These are phyloP conservation scores for Theileria equi DNA, from an alignment of 169 alveolate genomes.

Conservation along the genomic window DNA sequence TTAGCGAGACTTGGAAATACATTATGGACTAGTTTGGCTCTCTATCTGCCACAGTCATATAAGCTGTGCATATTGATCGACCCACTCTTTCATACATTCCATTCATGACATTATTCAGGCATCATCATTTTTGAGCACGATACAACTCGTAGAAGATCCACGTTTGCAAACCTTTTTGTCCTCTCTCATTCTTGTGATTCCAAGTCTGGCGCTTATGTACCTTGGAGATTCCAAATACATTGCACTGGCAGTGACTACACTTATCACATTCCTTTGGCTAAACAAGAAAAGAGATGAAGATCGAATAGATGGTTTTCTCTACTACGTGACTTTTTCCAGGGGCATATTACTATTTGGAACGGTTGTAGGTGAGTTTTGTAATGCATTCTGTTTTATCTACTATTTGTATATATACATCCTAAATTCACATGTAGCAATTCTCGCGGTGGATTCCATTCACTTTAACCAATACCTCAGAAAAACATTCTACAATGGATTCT, in stretches of 20 bases:
- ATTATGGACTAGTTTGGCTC: too few species aligned
- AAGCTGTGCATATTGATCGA: too few species aligned
- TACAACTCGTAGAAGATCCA: neutral
- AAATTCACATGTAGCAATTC: slow-evolving; percentile 28
- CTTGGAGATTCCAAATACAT: neutral
- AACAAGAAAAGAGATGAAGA: too few species aligned
- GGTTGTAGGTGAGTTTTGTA: slow-evolving; percentile 4
- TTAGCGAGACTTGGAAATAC: too few species aligned
- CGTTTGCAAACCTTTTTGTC: slow-evolving; percentile 1
- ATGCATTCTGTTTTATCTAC: neutral
- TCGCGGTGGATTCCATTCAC: slow-evolving; percentile 41
- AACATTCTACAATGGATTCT: slow-evolving; percentile 46
- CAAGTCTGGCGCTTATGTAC: slow-evolving; percentile 6
- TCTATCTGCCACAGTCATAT: too few species aligned
- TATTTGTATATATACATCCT: neutral
- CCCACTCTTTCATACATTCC: too few species aligned
- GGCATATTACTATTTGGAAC: slow-evolving; percentile 2
- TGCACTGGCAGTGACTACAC: neutral
- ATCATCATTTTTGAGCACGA: slow-evolving; percentile 3
- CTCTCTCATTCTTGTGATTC: slow-evolving; percentile 8
- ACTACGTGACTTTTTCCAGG: slow-evolving; percentile 2
- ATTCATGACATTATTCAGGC: slow-evolving; percentile 1
- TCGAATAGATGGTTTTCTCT: too few species aligned
- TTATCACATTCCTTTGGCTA: too few species aligned
- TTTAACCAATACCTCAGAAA: slow-evolving; percentile 38